phyloP scores from a whole-genome alignment of 2,329 filamentous ascomycete species.

The Cercospora sojina region DNA sequence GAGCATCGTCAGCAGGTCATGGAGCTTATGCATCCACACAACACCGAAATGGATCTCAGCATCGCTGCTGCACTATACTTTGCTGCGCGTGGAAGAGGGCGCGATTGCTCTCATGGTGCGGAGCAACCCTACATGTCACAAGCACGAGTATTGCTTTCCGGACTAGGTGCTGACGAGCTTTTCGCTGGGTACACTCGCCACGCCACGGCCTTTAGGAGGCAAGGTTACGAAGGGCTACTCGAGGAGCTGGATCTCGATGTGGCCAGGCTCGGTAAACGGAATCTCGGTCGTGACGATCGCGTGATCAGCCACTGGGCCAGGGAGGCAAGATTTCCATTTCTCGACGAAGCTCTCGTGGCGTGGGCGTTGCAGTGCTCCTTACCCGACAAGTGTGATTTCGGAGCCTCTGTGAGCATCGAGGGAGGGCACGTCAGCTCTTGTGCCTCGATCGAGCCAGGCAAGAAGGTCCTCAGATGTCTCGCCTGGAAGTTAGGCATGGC shows the following conservation, averaged over 20 bases:
- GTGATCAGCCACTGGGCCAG: conserved; percentile 85
- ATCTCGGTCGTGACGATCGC: conserved; percentile 89
- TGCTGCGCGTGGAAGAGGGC: conserved; percentile 68
- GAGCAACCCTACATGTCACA: conserved; percentile 60
- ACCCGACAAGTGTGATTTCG: conserved; percentile 85
- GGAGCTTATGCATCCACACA: conserved; percentile 82
- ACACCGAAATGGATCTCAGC: conserved; percentile 98
- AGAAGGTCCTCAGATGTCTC: conserved; percentile 74
- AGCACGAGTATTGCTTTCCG: conserved; percentile 83
- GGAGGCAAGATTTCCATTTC: conserved; percentile 84
- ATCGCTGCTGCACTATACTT: conserved; percentile 95
- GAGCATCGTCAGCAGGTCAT: conserved; percentile 69
- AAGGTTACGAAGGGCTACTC: conserved; percentile 68
- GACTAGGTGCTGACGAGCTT: conserved; percentile 91
- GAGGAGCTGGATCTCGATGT: conserved; percentile 86
- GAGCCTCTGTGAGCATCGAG: conserved; percentile 25
- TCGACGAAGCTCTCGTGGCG: conserved; percentile 82
- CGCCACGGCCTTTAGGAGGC: conserved; percentile 67
- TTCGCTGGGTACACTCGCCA: conserved; percentile 93
- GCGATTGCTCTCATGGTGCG: conserved; percentile 19
- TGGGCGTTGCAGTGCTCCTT: conserved; percentile 75
- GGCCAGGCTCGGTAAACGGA: conserved; percentile 82
- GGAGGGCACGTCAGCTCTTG: conserved; percentile 23
- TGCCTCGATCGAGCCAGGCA: conserved; percentile 67
- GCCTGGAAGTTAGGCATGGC: conserved; percentile 72